Conservation (phyloP, 352 stramenopile species). For the Phytophthora pseudosyringae region DNA sequence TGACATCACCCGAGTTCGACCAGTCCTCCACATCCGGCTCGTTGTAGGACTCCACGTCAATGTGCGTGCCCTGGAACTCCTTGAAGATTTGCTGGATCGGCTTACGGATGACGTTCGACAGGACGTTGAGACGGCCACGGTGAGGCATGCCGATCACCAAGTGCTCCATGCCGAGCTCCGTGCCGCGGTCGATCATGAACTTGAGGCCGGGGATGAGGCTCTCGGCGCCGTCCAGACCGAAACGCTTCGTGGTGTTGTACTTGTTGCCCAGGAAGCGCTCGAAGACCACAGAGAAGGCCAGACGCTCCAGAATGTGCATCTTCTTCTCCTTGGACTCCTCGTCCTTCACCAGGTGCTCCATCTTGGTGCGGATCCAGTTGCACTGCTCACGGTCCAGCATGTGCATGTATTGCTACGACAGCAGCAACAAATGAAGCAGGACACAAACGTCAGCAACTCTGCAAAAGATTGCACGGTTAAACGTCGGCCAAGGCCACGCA, state of each 20-base stretch:
- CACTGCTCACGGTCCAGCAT: slow-evolving; percentile 96
- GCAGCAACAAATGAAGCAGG: slow-evolving; percentile 3
- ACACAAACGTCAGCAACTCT: slow-evolving; percentile 7
- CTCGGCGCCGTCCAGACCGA: slow-evolving; percentile 97
- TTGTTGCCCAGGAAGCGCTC: slow-evolving; percentile 98
- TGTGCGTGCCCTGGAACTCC: slow-evolving; percentile 96
- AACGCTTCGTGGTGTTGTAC: slow-evolving; percentile 99
- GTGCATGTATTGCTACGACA: slow-evolving; percentile 97
- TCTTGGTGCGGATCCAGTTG: slow-evolving; percentile 97
- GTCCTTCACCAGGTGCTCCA: slow-evolving; percentile 76
- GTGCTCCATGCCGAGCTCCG: slow-evolving; percentile 95
- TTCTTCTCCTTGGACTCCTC: slow-evolving; percentile 93
- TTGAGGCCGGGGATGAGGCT: slow-evolving; percentile 96
- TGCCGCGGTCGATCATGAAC: slow-evolving; percentile 95
- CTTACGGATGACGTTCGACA: slow-evolving; percentile 99
- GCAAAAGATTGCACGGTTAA: background rate
- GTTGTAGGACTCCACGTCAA: slow-evolving; percentile 91
- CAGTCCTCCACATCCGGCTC: slow-evolving; percentile 85
- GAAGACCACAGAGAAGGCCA: slow-evolving; percentile 98
- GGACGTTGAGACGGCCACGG: slow-evolving; percentile 96
- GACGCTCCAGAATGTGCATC: slow-evolving; percentile 96
- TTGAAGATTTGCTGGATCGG: slow-evolving; percentile 98
- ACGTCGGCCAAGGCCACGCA: slow-evolving; percentile 32
- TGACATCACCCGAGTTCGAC: slow-evolving; percentile 96
- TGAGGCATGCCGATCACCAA: slow-evolving; percentile 99